A percentile compares a stretch with the other conserved stretches of the same genome.
These are phyloP conservation scores for Mycena sanguinolenta DNA, from an alignment of 768 basidiomycete species.

Conservation along the genomic window DNA sequence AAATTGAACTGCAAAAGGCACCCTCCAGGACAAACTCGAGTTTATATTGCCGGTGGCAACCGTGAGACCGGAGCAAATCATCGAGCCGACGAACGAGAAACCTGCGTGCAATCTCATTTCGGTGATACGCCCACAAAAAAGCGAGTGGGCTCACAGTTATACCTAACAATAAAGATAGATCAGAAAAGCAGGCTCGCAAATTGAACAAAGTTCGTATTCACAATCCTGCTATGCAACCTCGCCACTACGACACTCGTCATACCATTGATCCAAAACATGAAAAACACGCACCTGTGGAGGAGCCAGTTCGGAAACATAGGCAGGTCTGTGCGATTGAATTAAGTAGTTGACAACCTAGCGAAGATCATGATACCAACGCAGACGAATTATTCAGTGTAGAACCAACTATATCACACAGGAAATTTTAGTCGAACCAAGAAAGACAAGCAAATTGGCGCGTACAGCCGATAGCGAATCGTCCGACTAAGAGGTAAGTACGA, in stretches of 20 bases:
- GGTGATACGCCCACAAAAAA: background rate
- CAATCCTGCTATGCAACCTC: constrained; percentile 64
- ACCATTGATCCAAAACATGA: background rate
- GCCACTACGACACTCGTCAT: constrained; percentile 49
- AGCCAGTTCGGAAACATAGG: constrained; percentile 71
- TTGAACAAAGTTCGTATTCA: constrained; percentile 40
- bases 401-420: constrained; percentile 7
- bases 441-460: background rate
- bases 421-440: background rate
- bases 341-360: constrained; percentile 30
- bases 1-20: constrained; percentile 65
- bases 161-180: constrained; percentile 40
- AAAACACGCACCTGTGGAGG: constrained; percentile 59
- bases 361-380: constrained; percentile 58
- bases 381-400: constrained; percentile 17
- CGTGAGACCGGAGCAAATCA: constrained; percentile 52
- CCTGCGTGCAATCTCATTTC: constrained; percentile 40
- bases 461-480: constrained; percentile 30
- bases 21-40: constrained; percentile 57
- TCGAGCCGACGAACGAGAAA: constrained; percentile 58
- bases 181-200: background rate
- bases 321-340: constrained; percentile 51
- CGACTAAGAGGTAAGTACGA: constrained; percentile 34
- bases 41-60: constrained; percentile 54
- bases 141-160: constrained; percentile 48